A percentile compares a stretch with the other conserved stretches of the same genome.
These are phyloP conservation scores for Heteromeles arbutifolia DNA, from an alignment of 306 rosid genomes.

Conservation along the genomic window DNA sequence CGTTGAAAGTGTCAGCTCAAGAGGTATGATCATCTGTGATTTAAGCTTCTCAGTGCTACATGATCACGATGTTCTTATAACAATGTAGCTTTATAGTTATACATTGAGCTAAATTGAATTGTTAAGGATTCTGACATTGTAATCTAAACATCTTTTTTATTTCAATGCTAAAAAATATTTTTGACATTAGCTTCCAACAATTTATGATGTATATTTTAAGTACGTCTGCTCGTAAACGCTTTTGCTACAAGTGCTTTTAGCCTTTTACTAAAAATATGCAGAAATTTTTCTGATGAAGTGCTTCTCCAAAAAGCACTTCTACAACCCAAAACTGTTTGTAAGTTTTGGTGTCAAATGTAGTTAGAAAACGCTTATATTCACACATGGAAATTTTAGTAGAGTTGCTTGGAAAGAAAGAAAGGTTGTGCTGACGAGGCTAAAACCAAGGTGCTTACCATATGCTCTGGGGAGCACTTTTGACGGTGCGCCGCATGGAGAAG, in stretches of 20 bases:
- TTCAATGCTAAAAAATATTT: neutral
- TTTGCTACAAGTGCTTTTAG: no score
- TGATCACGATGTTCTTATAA: neutral
- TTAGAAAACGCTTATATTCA: neutral
- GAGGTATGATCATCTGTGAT: neutral
- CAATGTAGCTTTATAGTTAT: neutral
- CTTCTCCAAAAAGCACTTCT: no score
- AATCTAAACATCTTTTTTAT: neutral
- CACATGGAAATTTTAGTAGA: neutral
- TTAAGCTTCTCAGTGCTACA: neutral
- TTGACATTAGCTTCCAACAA: neutral
- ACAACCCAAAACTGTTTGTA: no score
- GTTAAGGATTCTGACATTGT: neutral
- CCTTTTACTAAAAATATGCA: no score
- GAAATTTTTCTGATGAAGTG: no score
- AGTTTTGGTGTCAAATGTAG: no score
- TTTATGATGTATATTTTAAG: neutral
- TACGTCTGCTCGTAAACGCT: no score
- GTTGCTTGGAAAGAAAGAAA: neutral
- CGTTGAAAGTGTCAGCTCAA: neutral
- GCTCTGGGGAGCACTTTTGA: slow-evolving; percentile 82
- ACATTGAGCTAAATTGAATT: neutral
- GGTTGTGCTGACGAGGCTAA: neutral
- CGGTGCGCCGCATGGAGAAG: slow-evolving; percentile 73
- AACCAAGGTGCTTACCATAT: slow-evolving; percentile 50